Evolutionary conservation across 768 basidiomycete genomes (phyloP).

Genomic region (Mycena albidolilacea): DNA sequence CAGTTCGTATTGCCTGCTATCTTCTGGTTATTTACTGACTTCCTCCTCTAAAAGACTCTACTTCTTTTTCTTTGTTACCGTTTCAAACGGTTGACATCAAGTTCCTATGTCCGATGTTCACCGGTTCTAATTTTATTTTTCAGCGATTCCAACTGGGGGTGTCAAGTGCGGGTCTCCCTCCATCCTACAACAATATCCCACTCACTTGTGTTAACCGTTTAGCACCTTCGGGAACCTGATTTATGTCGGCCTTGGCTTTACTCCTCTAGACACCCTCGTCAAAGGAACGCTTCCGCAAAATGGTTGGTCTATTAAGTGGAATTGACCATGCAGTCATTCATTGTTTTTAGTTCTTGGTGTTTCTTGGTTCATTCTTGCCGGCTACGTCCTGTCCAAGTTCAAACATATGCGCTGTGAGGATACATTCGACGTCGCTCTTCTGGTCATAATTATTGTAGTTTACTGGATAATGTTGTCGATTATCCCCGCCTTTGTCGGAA

Average conservation of each 20-base stretch:
- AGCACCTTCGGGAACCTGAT: conserved; percentile 15
- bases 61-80: conserved; percentile 15
- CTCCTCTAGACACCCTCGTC: conserved; percentile 6
- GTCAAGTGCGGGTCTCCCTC: neutral
- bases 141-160: conserved; percentile 1
- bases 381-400: neutral
- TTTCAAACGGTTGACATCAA: neutral
- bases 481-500: conserved; percentile 7
- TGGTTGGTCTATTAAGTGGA: neutral
- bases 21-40: neutral
- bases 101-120: too few species aligned
- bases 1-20: neutral
- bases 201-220: neutral
- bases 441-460: neutral
- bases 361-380: conserved; percentile 1
- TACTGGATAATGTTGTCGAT: conserved; percentile 9
- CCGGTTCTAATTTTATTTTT: neutral
- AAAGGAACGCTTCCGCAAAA: conserved; percentile 12
- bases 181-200: too few species aligned
- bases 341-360: neutral
- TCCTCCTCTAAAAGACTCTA: neutral
- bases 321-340: neutral
- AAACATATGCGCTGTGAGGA: conserved; percentile 7
- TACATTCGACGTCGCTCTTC: neutral
- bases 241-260: conserved; percentile 16